Evolutionary conservation across 164 flowering plant species (phyloP), one percentile per base, ranked within the genome.

Genomic region (Aristolochia contorta): DNA sequence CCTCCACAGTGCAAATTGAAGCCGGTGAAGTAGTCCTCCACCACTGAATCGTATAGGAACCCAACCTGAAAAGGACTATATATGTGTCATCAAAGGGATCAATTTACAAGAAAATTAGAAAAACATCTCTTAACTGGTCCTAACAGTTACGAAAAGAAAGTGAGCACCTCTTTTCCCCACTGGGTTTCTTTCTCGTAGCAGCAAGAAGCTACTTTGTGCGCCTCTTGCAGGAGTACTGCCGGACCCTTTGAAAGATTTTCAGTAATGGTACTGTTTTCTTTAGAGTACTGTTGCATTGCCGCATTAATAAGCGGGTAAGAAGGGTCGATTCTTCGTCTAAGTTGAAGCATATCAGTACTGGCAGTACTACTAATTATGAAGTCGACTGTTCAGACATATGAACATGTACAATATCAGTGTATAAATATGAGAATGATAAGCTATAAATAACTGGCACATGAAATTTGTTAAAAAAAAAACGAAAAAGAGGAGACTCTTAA

Each of bases 1-100:
- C 73, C 69, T 65, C 63, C 58, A 30, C 66, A 70, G 21, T 62
- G 69, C 58, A 63, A 23, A 14, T 45, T 33, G 59, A 24, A 63
- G 24, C 66, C 66, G 18, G 66, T 60, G 6, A 63, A 24, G 53
- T 41, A 55, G 23, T 63, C 66, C 59, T 63, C 66, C 25, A 63
- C 12, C 16, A 63, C 45, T n/a, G 59, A 54, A 46, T 19, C 54
- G 55, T 63, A 63, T 4, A 63, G 59, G n/a, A 63, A 56, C 13
- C 66, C 66, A 25, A 63, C 37, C 66, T 63, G 59, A 19, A 10
- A 43, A 18, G 6, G n/a, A 61, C 47, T 23, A 32, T n/a, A n/a
- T 0, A 4, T 22, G 6, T 23, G 4, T 50, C 20, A 49, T 16
- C 6, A n/a, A 1, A 6, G n/a, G n/a, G 0, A 48, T 20, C 6